Conservation (phyloP, 2,329 filamentous ascomycete genomes). For the Aspergillus ochraceoroseus region DNA sequence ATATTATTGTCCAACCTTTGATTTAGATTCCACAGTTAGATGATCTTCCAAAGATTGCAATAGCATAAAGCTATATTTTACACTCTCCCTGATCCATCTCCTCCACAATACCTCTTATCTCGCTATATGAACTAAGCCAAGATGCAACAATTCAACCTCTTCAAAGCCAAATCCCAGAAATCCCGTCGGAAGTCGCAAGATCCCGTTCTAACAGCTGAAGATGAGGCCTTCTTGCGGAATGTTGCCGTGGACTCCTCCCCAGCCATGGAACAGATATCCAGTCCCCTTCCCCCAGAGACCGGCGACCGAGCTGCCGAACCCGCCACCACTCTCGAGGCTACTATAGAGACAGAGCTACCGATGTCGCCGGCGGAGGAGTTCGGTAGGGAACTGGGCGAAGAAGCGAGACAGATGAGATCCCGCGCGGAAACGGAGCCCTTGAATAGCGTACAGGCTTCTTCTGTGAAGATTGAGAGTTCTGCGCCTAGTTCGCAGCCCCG, state of each 20-base stretch:
- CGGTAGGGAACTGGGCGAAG: slow-evolving; percentile 30
- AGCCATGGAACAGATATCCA: too few relatives aligned
- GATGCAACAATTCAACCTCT: slow-evolving; percentile 45
- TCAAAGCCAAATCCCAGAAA: slow-evolving; percentile 37
- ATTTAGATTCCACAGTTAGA: too few relatives aligned
- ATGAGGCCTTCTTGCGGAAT: slow-evolving; percentile 53
- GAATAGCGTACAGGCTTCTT: slow-evolving; percentile 10
- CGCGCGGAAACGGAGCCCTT: slow-evolving; percentile 8
- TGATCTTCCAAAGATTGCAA: too few relatives aligned
- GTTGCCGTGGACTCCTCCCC: slow-evolving; percentile 46
- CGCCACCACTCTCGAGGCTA: slow-evolving; percentile 21
- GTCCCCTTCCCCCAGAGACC: too few relatives aligned
- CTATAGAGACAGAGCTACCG: slow-evolving; percentile 48
- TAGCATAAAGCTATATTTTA: too few relatives aligned
- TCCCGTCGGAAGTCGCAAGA: slow-evolving; percentile 31
- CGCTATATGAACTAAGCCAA: slow-evolving; percentile 9
- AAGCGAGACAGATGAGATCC: slow-evolving; percentile 35
- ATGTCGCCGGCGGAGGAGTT: slow-evolving; percentile 46
- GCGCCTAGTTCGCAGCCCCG: background rate
- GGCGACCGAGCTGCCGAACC: too few relatives aligned
- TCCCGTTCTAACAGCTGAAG: slow-evolving; percentile 56
- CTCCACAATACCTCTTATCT: background rate
- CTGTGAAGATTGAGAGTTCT: slow-evolving; percentile 20
- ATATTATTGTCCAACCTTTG: too few relatives aligned
- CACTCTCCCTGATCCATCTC: background rate